A percentile compares a stretch with the other conserved stretches of the same genome.
These are phyloP conservation scores for Trametes coccinea DNA, from an alignment of 768 basidiomycete species.

Conservation along the genomic window DNA sequence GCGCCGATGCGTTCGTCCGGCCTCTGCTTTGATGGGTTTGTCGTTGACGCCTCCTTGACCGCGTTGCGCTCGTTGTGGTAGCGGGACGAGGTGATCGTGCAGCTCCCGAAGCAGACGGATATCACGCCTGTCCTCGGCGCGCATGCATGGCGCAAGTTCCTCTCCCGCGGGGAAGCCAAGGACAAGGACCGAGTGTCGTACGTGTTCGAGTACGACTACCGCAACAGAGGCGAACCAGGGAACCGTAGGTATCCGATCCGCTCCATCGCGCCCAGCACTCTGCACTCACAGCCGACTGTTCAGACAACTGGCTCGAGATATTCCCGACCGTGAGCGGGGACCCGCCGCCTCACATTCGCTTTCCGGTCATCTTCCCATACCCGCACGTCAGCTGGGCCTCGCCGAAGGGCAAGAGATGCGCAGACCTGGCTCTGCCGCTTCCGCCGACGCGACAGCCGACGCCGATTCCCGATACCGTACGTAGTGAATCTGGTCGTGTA, in stretches of 20 bases:
- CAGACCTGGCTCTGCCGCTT: slow-evolving; percentile 21
- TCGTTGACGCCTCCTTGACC: background rate
- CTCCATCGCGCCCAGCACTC: background rate
- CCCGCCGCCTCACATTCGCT: slow-evolving; percentile 9
- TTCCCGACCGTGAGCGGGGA: slow-evolving; percentile 18
- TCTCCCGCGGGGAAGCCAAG: background rate
- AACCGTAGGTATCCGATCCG: slow-evolving; percentile 21
- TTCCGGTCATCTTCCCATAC: slow-evolving; percentile 29
- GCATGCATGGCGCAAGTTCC: slow-evolving; percentile 28
- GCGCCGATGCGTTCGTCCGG: background rate
- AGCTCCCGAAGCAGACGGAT: slow-evolving; percentile 24
- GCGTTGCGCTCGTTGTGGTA: background rate
- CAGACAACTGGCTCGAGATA: slow-evolving; percentile 27
- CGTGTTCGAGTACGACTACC: slow-evolving; percentile 33
- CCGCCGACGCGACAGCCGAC: slow-evolving; percentile 21
- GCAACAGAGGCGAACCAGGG: slow-evolving; percentile 25
- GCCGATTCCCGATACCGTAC: slow-evolving; percentile 10
- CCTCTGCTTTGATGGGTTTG: background rate
- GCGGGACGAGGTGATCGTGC: slow-evolving; percentile 28
- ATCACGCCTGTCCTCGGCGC: slow-evolving; percentile 26
- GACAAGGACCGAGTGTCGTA: slow-evolving; percentile 24
- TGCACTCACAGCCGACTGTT: background rate
- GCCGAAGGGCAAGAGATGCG: slow-evolving; percentile 15
- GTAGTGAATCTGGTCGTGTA: background rate
- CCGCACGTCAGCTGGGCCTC: slow-evolving; percentile 26